These are phyloP conservation scores for Pichia gijzeniarum DNA, from an alignment of 805 yeast genomes.

Conservation along the genomic window DNA sequence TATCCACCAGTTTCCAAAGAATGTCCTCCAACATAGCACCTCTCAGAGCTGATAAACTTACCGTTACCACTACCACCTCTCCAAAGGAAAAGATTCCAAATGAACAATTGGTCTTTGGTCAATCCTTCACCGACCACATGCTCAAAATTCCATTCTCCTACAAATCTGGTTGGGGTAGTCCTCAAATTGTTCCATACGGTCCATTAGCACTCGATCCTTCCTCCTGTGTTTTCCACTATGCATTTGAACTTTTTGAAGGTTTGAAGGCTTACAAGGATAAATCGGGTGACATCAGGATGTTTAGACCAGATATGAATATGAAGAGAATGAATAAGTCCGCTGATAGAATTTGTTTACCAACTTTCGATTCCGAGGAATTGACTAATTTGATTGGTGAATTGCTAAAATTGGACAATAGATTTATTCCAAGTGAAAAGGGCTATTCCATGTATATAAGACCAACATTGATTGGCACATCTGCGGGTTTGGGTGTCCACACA, in stretches of 20 bases:
- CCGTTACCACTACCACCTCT: slow-evolving; percentile 37
- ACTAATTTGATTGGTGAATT: slow-evolving; percentile 70
- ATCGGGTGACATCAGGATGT: slow-evolving; percentile 66
- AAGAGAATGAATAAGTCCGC: slow-evolving; percentile 85
- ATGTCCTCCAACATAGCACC: slow-evolving; percentile 26
- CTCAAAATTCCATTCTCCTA: slow-evolving; percentile 77
- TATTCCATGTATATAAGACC: slow-evolving; percentile 93
- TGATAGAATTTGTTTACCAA: slow-evolving; percentile 81
- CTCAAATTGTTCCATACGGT: slow-evolving; percentile 82
- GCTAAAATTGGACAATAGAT: slow-evolving; percentile 63
- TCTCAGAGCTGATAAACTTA: slow-evolving; percentile 50
- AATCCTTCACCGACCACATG: slow-evolving; percentile 84
- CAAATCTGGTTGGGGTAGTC: slow-evolving; percentile 79
- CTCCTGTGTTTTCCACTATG: slow-evolving; percentile 86
- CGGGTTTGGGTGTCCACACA: slow-evolving; percentile 77
- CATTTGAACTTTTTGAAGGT: slow-evolving; percentile 94
- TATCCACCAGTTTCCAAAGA: slow-evolving; percentile 6
- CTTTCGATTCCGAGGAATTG: slow-evolving; percentile 73
- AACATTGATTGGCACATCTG: slow-evolving; percentile 88
- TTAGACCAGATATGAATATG: slow-evolving; percentile 92
- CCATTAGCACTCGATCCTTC: slow-evolving; percentile 78
- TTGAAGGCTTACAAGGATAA: slow-evolving; percentile 78
- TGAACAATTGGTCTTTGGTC: slow-evolving; percentile 63
- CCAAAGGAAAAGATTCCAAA: slow-evolving; percentile 55
- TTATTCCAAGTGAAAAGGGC: slow-evolving; percentile 82